Evolutionary conservation across 2,329 filamentous ascomycete genomes (phyloP).

Genomic region (Colletotrichum cuscutae): DNA sequence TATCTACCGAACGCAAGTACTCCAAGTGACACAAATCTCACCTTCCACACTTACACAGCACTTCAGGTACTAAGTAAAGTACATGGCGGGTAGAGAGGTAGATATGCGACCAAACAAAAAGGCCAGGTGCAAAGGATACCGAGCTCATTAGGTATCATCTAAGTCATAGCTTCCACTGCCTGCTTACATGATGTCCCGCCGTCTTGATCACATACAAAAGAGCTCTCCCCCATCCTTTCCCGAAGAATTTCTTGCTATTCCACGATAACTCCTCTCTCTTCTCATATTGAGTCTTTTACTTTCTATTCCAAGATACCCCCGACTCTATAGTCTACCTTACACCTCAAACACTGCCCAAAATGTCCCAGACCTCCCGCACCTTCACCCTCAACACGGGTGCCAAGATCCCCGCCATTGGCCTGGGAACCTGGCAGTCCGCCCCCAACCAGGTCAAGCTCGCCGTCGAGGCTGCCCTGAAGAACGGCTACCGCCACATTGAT

Average conservation of each 20-base stretch:
- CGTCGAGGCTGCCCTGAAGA: slow-evolving; percentile 74
- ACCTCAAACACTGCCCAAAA: neutral
- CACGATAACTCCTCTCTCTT: slow-evolving; percentile 11
- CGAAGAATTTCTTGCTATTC: neutral
- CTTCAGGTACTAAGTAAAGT: neutral
- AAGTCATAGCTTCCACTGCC: neutral
- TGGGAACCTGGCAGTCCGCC: slow-evolving; percentile 83
- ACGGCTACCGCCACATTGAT: slow-evolving; percentile 81
- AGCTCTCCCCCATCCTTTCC: neutral
- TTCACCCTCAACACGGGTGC: slow-evolving; percentile 80
- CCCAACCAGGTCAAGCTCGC: slow-evolving; percentile 76
- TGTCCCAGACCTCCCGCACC: slow-evolving; percentile 51
- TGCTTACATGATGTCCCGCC: neutral
- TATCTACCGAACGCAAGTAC: no score
- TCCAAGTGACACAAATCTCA: no score
- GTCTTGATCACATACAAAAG: slow-evolving; percentile 27
- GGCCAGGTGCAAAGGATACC: slow-evolving; percentile 13
- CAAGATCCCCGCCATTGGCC: slow-evolving; percentile 80
- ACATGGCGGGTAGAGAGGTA: neutral
- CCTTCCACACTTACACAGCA: no score
- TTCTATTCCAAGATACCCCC: neutral
- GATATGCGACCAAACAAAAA: neutral
- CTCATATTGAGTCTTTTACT: neutral
- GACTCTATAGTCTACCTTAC: neutral
- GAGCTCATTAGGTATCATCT: neutral